Evolutionary conservation across 2,329 filamentous ascomycete genomes (phyloP).

Genomic region (Cladophialophora immunda): DNA sequence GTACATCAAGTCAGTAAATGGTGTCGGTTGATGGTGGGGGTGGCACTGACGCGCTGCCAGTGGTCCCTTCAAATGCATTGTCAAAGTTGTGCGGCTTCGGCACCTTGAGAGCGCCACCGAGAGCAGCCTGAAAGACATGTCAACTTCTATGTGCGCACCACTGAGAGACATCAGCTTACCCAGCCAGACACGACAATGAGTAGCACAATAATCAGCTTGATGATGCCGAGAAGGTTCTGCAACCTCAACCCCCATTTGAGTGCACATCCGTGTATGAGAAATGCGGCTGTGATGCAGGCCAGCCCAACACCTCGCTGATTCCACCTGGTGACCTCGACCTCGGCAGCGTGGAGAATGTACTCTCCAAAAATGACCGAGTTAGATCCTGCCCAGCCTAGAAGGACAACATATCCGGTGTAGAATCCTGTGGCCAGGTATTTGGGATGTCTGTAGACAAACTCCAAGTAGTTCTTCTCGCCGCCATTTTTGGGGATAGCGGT

Average conservation of each 20-base stretch:
- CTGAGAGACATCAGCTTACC: conserved; percentile 37
- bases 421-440: conserved; percentile 63
- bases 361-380: conserved; percentile 63
- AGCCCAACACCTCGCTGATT: conserved; percentile 61
- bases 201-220: conserved; percentile 61
- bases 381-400: conserved; percentile 62
- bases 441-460: conserved; percentile 62
- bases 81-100: conserved; percentile 45
- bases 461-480: conserved; percentile 64
- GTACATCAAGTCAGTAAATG: background rate
- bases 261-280: conserved; percentile 58
- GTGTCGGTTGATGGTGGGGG: background rate
- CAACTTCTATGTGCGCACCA: conserved; percentile 21
- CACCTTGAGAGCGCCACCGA: conserved; percentile 50
- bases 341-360: conserved; percentile 60
- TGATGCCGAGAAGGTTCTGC: conserved; percentile 59
- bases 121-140: conserved; percentile 54
- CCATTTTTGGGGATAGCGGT: conserved; percentile 57
- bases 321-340: conserved; percentile 48
- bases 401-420: conserved; percentile 61
- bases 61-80: conserved; percentile 52
- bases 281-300: conserved; percentile 57
- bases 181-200: conserved; percentile 57
- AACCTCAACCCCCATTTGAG: conserved; percentile 58
- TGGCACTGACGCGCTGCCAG: conserved; percentile 45